Percentiles rank a stretch among this genome's conserved stretches.
These are phyloP conservation scores for Chaetoscypha palmicola DNA, from an alignment of 2,329 filamentous ascomycete genomes.

Conservation along the genomic window DNA sequence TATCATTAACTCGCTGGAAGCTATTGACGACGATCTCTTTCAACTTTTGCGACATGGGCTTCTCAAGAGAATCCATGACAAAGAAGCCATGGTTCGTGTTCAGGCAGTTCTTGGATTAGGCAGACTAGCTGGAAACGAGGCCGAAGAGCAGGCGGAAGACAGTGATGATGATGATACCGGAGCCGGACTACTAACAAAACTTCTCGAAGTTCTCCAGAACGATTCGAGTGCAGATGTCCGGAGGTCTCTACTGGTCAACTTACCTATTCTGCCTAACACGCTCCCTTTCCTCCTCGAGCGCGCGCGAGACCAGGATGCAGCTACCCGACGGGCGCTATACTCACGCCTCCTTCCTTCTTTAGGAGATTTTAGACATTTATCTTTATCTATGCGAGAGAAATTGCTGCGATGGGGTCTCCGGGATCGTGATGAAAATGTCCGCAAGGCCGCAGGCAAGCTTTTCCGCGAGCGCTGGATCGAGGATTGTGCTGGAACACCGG, in stretches of 20 bases:
- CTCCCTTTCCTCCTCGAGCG: conserved; percentile 84
- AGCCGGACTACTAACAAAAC: conserved; percentile 69
- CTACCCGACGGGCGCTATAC: conserved; percentile 80
- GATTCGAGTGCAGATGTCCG: conserved; percentile 92
- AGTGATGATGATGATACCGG: conserved; percentile 62
- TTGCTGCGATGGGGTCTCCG: conserved; percentile 88
- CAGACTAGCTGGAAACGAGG: conserved; percentile 70
- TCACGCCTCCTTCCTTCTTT: conserved; percentile 78
- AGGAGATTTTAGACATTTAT: conserved; percentile 90
- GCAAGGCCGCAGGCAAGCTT: conserved; percentile 81
- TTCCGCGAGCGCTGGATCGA: conserved; percentile 98
- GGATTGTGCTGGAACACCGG: conserved; percentile 69
- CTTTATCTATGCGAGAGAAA: conserved; percentile 90
- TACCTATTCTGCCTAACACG: conserved; percentile 78
- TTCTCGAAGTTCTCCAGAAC: conserved; percentile 84
- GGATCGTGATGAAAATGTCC: conserved; percentile 88
- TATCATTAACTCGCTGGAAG: conserved; percentile 85
- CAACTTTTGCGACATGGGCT: conserved; percentile 72
- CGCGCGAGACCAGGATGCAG: conserved; percentile 79
- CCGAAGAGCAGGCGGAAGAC: conserved; percentile 63
- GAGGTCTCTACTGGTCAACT: conserved; percentile 77
- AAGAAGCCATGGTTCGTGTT: conserved; percentile 84
- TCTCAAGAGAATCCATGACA: conserved; percentile 82
- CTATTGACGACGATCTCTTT: conserved; percentile 88
- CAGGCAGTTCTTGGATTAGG: conserved; percentile 91